Evolutionary conservation across 192 early-diverging fungal genomes (phyloP), one percentile per base, ranked within the genome.

Genomic region (Linnemannia schmuckeri): DNA sequence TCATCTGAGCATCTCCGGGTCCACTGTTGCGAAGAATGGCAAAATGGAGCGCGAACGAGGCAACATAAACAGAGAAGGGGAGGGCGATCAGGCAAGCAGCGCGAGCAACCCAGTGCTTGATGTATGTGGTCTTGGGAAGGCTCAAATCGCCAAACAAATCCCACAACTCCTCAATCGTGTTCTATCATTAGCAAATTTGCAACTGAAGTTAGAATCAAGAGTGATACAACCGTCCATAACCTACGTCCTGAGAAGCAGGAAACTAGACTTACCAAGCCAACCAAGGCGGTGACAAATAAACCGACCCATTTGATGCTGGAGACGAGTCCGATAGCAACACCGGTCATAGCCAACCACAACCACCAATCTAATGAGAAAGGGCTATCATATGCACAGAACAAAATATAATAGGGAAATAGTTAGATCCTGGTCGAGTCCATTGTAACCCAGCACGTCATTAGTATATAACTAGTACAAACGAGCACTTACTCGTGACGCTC

Each of bases 231-330:
- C 49, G 15, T 52, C 20, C 49, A 20, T 52, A 18, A 17, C 17
- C 17, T 52, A 22, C 49, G 18, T 52, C 49, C 18, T 5, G 10
- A 20, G 18, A 18, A 22, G 18, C 3, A 6, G 3, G 24, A 37
- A 37, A 13, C 40, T 15, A 37, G 17, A 54, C 82, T 73, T 75
- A 85, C 83, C 57, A 98, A 69, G 6, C 98, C 98, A 75, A 98
- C 96, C 12, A 98, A 87, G 6, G 96, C 97, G 17, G 97, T 95
- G 41, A 94, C 93, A 89, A 99, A 97, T 33, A 98, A 84, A 0
- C 99, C 99, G 42, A 99, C 96, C 99, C 98, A 99, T 89, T 99
- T 99, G 41, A 97, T 93, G 89, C 95, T 96, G 10, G 78, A 79
- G 52, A 88, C 97, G 66, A 93, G 88, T 38, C 99, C 99, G 24